phyloP scores from a whole-genome alignment of 108 stramenopile species.

The Pseudonitzschia multiseries region DNA sequence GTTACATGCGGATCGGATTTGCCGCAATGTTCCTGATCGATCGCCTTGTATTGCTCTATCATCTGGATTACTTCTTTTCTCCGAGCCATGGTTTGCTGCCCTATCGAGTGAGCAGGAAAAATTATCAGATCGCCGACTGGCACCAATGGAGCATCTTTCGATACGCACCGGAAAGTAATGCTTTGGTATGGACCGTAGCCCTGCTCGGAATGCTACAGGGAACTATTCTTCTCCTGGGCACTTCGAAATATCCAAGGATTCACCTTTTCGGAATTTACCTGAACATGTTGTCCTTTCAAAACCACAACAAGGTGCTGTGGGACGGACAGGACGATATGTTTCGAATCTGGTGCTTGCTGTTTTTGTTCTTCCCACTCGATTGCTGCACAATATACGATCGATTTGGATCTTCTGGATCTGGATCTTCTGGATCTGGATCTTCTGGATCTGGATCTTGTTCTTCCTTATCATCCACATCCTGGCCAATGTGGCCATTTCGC shows the following conservation, averaged over 20 bases:
- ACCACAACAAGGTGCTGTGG: conserved; percentile 2
- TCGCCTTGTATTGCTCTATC: neutral
- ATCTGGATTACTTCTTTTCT: neutral
- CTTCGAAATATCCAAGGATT: neutral
- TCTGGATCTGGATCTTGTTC: neutral
- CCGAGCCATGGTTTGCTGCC: conserved; percentile 1
- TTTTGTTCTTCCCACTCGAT: conserved; percentile 7
- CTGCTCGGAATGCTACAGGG: neutral
- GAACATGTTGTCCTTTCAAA: conserved; percentile 7
- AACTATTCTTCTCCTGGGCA: neutral
- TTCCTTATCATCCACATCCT: neutral
- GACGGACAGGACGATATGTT: conserved; percentile 14
- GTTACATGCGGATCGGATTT: conserved; percentile 2
- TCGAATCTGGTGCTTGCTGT: neutral
- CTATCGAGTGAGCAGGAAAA: neutral
- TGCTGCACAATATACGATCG: conserved; percentile 5
- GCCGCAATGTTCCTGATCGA: neutral
- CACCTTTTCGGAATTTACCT: conserved; percentile 5
- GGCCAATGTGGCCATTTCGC: conserved; percentile 18
- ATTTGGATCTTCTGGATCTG: neutral
- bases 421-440: neutral
- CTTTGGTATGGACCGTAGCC: neutral
- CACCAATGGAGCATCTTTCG: neutral
- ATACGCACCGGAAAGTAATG: neutral
- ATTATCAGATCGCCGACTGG: neutral